Conservation (phyloP, 768 basidiomycete genomes). For the Hysterangium stoloniferum region DNA sequence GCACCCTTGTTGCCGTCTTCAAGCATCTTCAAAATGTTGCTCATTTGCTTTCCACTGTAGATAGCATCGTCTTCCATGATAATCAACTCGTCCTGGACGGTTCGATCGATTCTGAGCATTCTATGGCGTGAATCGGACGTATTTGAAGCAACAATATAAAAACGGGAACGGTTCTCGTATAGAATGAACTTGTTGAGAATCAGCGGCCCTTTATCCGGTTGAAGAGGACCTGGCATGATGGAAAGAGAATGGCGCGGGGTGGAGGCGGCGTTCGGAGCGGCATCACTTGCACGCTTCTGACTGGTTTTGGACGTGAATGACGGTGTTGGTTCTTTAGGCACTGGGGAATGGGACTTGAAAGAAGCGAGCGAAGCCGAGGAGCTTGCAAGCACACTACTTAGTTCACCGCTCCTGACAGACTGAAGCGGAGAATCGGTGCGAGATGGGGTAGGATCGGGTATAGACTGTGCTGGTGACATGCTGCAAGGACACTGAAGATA, state of each 20-base stretch:
- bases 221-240: constrained; percentile 8
- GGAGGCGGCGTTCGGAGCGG: neutral
- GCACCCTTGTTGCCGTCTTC: constrained; percentile 88
- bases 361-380: constrained; percentile 1
- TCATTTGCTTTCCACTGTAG: constrained; percentile 87
- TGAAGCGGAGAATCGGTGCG: neutral
- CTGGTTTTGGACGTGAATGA: constrained; percentile 7
- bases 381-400: neutral
- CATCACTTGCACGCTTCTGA: constrained; percentile 7
- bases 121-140: constrained; percentile 81
- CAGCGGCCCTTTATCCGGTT: constrained; percentile 16
- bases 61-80: constrained; percentile 76
- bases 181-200: constrained; percentile 78
- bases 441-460: neutral
- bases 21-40: constrained; percentile 85
- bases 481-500: too few relatives aligned
- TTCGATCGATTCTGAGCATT: constrained; percentile 91
- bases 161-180: constrained; percentile 86
- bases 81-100: constrained; percentile 68
- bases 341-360: neutral
- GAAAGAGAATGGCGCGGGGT: constrained; percentile 5
- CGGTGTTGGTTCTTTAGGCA: constrained; percentile 12
- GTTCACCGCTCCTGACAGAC: neutral
- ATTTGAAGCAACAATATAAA: constrained; percentile 90
- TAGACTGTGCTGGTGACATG: constrained; percentile 1